Evolutionary conservation across 176 grass and related monocot genomes (phyloP).

Genomic region (Triticum urartu): DNA sequence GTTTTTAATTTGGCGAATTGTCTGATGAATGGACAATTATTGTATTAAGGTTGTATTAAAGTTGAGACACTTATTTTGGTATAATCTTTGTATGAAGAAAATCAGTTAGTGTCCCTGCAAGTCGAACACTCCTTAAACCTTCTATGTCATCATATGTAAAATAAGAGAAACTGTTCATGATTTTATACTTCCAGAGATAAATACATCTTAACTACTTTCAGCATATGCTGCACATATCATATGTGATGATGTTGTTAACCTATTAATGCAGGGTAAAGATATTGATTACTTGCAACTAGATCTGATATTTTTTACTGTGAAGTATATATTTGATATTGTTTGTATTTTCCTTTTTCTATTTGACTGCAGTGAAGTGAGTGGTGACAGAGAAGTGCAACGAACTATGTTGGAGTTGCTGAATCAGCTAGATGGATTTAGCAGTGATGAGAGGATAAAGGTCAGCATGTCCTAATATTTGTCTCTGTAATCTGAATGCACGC

Average conservation of each 20-base stretch:
- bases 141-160: conserved; percentile 5
- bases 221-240: neutral
- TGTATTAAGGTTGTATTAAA: too few species aligned
- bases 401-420: conserved; percentile 85
- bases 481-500: neutral
- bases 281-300: neutral
- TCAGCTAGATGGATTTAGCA: conserved; percentile 81
- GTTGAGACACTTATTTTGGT: neutral
- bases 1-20: conserved; percentile 9
- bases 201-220: neutral
- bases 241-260: neutral
- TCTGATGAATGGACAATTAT: neutral
- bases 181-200: neutral
- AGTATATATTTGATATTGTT: neutral
- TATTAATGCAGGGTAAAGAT: neutral
- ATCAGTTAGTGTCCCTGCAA: neutral
- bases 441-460: conserved; percentile 85
- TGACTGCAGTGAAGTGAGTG: conserved; percentile 65
- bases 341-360: conserved; percentile 13
- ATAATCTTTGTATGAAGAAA: neutral
- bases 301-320: neutral
- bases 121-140: neutral
- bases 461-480: conserved; percentile 9
- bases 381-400: conserved; percentile 79
- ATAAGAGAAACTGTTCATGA: neutral